Conservation (phyloP, 768 basidiomycete genomes). For the Gloeopeniophorella convolvens region DNA sequence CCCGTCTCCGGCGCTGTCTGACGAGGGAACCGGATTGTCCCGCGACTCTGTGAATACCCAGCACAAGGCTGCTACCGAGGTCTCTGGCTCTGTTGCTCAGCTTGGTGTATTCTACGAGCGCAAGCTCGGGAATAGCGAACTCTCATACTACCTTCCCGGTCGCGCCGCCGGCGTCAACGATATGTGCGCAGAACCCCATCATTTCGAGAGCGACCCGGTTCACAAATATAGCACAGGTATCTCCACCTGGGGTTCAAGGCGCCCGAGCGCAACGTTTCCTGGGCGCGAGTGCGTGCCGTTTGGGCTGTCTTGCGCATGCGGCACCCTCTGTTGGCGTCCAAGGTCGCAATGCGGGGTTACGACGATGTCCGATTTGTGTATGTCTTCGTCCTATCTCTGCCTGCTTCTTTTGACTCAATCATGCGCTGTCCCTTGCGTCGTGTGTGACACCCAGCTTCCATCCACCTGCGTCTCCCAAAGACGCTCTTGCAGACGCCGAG, state of each 20-base stretch:
- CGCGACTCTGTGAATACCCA: background rate
- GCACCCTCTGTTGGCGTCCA: conserved; percentile 67
- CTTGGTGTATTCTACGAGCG: conserved; percentile 37
- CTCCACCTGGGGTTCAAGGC: conserved; percentile 65
- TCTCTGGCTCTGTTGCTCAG: background rate
- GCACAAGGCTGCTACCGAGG: background rate
- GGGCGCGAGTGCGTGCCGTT: conserved; percentile 44
- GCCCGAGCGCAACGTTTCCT: conserved; percentile 35
- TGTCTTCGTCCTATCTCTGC: conserved; percentile 23
- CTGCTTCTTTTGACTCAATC: background rate
- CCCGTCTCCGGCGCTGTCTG: conserved; percentile 10
- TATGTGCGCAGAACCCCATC: conserved; percentile 45
- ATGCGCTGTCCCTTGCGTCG: background rate
- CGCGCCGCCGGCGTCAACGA: conserved; percentile 81
- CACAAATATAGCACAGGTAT: conserved; percentile 46
- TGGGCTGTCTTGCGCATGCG: conserved; percentile 69
- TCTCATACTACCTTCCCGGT: conserved; percentile 74
- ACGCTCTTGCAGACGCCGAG: conserved; percentile 44
- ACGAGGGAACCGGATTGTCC: background rate
- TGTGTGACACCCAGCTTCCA: conserved; percentile 35
- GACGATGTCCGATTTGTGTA: conserved; percentile 64
- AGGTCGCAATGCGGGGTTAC: conserved; percentile 52
- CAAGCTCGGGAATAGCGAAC: conserved; percentile 65
- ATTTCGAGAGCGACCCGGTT: background rate
- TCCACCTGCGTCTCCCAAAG: conserved; percentile 36